Evolutionary conservation across 2,329 filamentous ascomycete genomes (phyloP), one percentile per base, ranked within the genome.

Genomic region (Septoria linicola): DNA sequence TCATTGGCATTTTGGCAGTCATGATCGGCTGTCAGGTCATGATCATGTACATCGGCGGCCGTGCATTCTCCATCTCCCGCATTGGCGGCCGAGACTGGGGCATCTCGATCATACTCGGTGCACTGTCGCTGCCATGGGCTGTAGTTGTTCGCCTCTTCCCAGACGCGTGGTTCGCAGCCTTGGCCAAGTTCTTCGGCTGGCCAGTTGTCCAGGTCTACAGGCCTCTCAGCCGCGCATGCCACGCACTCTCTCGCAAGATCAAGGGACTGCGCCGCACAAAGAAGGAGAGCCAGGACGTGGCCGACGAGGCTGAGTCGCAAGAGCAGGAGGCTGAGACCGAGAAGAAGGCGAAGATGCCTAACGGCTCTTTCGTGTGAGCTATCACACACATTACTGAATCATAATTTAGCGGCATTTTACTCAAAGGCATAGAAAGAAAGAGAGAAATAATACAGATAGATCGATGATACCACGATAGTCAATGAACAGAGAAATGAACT

Each of bases 11-110:
- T 70, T 89, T 89, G 71, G 66, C 78, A 54, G 79, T 95, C 68
- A 96, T 97, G 87, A 83, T 92, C 60, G 91, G 83, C 58, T 89
- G 88, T 17, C 92, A 97, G 68, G 76, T 93, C 30, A 80, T 96
- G 72, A 97, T 97, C 67, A 81, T 96, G 64, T 93, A 88, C 64
- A 80, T 96, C 41, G 92, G 92, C 58, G 87, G 88, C 32, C 58
- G 57, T 23, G 73, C 76, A 5, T 95, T 97, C 76, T 81, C 81
- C 44, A 89, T 95, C 56, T 77, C 76, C 1, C 72, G 76, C 1
- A 76, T 96, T 59, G 83, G 83, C 14, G 80, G 80, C 13, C 73
- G 79, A 13, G 85, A 96, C 67, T 97, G 92, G 92, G 90, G 77
- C 3, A 87, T 92, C 60, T 95, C 90, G 3, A 80, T 99, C 49